Percentiles rank a stretch among this genome's conserved stretches.
These are phyloP conservation scores for Fusarium lyarnte DNA, from an alignment of 2,329 filamentous ascomycete species.

Conservation along the genomic window DNA sequence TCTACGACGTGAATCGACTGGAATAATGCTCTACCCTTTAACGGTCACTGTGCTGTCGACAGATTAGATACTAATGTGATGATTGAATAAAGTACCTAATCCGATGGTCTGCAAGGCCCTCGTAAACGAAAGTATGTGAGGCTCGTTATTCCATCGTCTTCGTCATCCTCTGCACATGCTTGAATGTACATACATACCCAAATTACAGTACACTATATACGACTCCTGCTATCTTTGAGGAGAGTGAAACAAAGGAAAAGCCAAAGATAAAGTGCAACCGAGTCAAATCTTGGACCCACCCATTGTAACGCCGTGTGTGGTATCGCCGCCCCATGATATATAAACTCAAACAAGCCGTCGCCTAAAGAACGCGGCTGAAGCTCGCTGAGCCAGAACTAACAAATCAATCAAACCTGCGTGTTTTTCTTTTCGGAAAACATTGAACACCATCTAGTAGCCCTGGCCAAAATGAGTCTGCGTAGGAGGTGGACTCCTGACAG, in stretches of 20 bases:
- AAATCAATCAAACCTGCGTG: conserved; percentile 13
- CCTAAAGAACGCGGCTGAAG: conserved; percentile 4
- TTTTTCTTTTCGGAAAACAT: not conserved
- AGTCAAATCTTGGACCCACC: conserved; percentile 23
- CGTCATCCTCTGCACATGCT: conserved; percentile 13
- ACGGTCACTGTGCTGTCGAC: not conserved
- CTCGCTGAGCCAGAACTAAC: conserved; percentile 20
- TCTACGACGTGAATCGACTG: not conserved
- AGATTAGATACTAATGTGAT: conserved; percentile 19
- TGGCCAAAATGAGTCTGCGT: conserved; percentile 56
- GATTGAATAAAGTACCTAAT: conserved; percentile 19
- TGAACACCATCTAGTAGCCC: conserved; percentile 30
- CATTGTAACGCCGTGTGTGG: conserved; percentile 33
- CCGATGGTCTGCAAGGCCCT: conserved; percentile 8
- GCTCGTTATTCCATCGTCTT: conserved; percentile 22
- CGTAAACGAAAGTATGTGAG: conserved; percentile 37
- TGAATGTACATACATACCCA: conserved; percentile 14
- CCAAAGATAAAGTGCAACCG: conserved; percentile 14
- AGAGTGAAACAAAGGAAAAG: conserved; percentile 19
- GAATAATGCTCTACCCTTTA: not conserved
- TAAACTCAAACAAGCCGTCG: conserved; percentile 14
- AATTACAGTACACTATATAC: conserved; percentile 29
- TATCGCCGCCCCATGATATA: conserved; percentile 32
- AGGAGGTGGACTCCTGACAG: conserved; percentile 61
- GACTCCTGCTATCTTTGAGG: conserved; percentile 9